phyloP scores from a whole-genome alignment of 78 protist species.

The Dictyostelium firmibasis region DNA sequence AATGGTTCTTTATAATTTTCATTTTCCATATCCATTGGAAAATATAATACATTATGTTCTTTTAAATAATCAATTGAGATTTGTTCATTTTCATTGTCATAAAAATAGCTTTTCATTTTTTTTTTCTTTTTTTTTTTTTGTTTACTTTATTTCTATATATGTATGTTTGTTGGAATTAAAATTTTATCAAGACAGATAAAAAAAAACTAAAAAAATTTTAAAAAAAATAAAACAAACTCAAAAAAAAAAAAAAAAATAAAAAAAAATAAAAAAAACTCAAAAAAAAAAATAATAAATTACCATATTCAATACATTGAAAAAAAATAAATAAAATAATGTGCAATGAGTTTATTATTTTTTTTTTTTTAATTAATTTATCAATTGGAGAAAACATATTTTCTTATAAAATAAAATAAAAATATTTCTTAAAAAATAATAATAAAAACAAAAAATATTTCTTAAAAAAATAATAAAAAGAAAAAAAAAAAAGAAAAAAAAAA shows the following conservation, averaged over 20 bases:
- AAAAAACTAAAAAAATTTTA: neutral
- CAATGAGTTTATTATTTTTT: no score
- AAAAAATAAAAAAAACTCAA: no score
- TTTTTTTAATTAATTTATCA: no score
- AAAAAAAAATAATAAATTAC: neutral
- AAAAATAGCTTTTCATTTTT: slow-evolving; percentile 33
- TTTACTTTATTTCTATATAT: no score
- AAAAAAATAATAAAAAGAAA: neutral
- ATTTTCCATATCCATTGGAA: slow-evolving; percentile 35
- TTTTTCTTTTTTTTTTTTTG: neutral
- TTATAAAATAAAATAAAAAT: no score
- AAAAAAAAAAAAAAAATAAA: no score
- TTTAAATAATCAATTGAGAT: slow-evolving; percentile 27
- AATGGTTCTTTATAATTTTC: slow-evolving; percentile 23
- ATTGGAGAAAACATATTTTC: no score
- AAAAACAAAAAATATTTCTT: neutral
- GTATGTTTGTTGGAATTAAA: no score
- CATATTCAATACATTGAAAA: no score
- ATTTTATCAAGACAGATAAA: neutral
- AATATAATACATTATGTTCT: slow-evolving; percentile 20
- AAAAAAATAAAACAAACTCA: neutral
- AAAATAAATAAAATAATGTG: neutral
- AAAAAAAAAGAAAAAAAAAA: no score
- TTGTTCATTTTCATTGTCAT: neutral
- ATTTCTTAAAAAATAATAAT: neutral